Percentiles rank a stretch among this genome's conserved stretches.
Conservation (phyloP, 495 filamentous ascomycete genomes). For the Geoglossum glabrum region DNA sequence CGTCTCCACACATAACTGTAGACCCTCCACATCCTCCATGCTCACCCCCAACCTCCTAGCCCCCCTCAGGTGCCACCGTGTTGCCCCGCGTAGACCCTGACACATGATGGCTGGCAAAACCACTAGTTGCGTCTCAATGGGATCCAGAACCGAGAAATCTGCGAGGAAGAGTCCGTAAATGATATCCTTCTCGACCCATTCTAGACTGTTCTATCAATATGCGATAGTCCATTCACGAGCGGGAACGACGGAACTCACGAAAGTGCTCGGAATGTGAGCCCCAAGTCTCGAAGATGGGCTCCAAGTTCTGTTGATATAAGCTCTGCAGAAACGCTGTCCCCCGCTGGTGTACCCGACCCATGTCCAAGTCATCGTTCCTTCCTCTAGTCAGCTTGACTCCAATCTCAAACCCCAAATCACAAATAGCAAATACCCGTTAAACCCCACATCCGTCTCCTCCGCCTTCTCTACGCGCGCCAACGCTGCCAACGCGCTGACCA, state of each 20-base stretch:
- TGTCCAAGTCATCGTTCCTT: neutral
- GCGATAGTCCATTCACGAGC: neutral
- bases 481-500: constrained; percentile 9
- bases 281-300: constrained; percentile 8
- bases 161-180: constrained; percentile 38
- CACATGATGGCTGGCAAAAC: constrained; percentile 37
- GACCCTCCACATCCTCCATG: constrained; percentile 27
- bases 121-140: constrained; percentile 33
- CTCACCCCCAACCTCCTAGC: constrained; percentile 29
- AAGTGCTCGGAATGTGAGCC: constrained; percentile 2
- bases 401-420: neutral
- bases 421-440: neutral
- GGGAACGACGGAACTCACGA: neutral
- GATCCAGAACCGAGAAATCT: constrained; percentile 30
- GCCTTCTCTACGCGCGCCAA: constrained; percentile 9
- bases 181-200: constrained; percentile 20
- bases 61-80: constrained; percentile 37
- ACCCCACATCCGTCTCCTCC: constrained; percentile 1
- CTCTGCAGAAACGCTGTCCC: constrained; percentile 8
- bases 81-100: constrained; percentile 31
- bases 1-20: constrained; percentile 15
- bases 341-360: neutral
- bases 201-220: neutral
- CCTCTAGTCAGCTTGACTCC: neutral
- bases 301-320: constrained; percentile 10